Conservation (phyloP, 164 flowering plant genomes). For the Umbellularia californica region DNA sequence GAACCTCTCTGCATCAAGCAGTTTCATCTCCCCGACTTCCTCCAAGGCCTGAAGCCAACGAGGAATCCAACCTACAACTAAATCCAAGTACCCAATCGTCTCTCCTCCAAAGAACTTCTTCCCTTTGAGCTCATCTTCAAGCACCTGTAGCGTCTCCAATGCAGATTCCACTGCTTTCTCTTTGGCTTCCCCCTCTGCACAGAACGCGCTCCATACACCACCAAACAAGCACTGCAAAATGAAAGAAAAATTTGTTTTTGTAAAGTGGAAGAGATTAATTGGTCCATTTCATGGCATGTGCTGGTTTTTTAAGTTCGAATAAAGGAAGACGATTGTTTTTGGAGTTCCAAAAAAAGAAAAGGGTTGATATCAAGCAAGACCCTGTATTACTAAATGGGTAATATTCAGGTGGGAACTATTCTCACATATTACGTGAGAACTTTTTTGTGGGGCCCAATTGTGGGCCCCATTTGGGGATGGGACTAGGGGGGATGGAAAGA, state of each 20-base stretch:
- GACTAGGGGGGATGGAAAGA: no score
- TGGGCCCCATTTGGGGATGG: no score
- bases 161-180: constrained; percentile 2
- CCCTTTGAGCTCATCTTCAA: constrained; percentile 4
- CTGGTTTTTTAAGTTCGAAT: no score
- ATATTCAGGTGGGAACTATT: no score
- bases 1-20: constrained; percentile 5
- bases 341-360: no score
- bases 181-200: background rate
- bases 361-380: no score
- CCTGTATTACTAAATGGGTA: no score
- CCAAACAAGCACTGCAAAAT: background rate
- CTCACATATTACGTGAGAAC: no score
- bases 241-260: background rate
- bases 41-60: background rate
- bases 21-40: background rate
- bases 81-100: constrained; percentile 1
- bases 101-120: constrained; percentile 7
- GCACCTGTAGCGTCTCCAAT: background rate
- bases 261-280: no score
- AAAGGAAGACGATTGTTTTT: no score
- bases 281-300: no score
- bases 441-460: no score
- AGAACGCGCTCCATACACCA: background rate
- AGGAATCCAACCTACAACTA: constrained; percentile 5